Evolutionary conservation across 2,329 filamentous ascomycete genomes (phyloP).

Genomic region (Dactylellina haptotyla): DNA sequence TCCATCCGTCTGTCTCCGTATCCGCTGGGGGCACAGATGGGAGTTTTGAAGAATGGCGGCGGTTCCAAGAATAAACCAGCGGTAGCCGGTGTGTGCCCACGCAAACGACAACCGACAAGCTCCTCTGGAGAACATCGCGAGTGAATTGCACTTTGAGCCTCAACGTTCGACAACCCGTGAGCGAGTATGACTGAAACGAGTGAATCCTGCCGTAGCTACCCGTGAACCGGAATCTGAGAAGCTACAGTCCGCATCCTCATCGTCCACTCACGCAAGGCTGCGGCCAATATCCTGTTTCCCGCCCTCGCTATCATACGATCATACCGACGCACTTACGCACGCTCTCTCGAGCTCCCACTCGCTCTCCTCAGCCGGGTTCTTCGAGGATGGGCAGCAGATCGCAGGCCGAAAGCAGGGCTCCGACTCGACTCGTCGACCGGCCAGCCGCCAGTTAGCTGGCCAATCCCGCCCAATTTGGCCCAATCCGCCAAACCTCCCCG

Average conservation of each 20-base stretch:
- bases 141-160: not conserved
- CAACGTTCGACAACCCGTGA: too few species aligned
- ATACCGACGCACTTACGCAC: too few species aligned
- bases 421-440: slow-evolving; percentile 1
- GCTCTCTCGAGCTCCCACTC: too few species aligned
- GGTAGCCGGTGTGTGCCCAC: too few species aligned
- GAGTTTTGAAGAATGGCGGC: too few species aligned
- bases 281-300: too few species aligned
- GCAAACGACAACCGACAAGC: too few species aligned
- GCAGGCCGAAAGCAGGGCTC: not conserved
- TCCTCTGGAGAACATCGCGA: not conserved
- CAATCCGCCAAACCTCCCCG: too few species aligned
- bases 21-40: not conserved
- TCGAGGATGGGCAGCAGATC: slow-evolving; percentile 7
- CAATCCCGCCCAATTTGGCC: too few species aligned
- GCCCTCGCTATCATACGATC: too few species aligned
- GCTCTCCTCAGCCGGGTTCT: not conserved
- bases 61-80: too few species aligned
- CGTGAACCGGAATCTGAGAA: not conserved
- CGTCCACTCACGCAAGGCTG: not conserved
- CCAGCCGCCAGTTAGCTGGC: slow-evolving; percentile 1
- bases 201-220: not conserved
- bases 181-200: not conserved
- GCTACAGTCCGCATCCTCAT: not conserved
- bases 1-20: not conserved